These are phyloP conservation scores for Helotiales sp. DNA, from an alignment of 2,329 filamentous ascomycete genomes.

Conservation along the genomic window DNA sequence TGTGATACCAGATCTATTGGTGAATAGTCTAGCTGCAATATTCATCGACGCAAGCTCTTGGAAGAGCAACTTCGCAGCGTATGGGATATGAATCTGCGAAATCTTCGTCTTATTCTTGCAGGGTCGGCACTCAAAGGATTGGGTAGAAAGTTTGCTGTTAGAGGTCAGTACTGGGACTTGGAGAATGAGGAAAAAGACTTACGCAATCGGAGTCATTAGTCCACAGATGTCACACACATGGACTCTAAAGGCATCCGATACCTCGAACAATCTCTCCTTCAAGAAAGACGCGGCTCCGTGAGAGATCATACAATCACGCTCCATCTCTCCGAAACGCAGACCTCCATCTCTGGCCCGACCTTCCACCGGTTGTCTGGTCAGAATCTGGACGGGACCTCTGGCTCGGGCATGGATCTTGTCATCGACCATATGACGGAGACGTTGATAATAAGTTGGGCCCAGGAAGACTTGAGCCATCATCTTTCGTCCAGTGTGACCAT, in stretches of 20 bases:
- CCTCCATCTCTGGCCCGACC: slow-evolving; percentile 98
- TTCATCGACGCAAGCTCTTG: slow-evolving; percentile 99
- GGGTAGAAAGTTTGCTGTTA: slow-evolving; percentile 85
- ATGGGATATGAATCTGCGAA: slow-evolving; percentile 96
- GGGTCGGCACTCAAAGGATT: slow-evolving; percentile 93
- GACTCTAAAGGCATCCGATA: slow-evolving; percentile 96
- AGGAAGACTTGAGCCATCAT: slow-evolving; percentile 94
- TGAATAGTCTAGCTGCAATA: slow-evolving; percentile 97
- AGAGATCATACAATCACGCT: slow-evolving; percentile 99
- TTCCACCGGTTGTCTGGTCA: slow-evolving; percentile 96
- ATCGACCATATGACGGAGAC: slow-evolving; percentile 98
- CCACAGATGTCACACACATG: slow-evolving; percentile 99
- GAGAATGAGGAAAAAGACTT: slow-evolving; percentile 54
- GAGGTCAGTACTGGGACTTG: slow-evolving; percentile 43
- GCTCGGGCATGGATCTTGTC: slow-evolving; percentile 99
- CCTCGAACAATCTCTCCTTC: slow-evolving; percentile 96
- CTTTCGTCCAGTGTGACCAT: slow-evolving; percentile 95
- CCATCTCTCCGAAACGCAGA: slow-evolving; percentile 99
- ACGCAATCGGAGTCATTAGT: slow-evolving; percentile 98
- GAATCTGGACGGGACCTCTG: slow-evolving; percentile 92
- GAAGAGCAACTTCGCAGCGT: slow-evolving; percentile 97
- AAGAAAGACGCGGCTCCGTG: slow-evolving; percentile 96
- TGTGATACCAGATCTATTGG: slow-evolving; percentile 76
- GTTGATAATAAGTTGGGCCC: slow-evolving; percentile 98
- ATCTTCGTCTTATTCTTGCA: slow-evolving; percentile 99